Evolutionary conservation across 371 early-diverging fungal species (phyloP).

Genomic region (Mucor irregularis): DNA sequence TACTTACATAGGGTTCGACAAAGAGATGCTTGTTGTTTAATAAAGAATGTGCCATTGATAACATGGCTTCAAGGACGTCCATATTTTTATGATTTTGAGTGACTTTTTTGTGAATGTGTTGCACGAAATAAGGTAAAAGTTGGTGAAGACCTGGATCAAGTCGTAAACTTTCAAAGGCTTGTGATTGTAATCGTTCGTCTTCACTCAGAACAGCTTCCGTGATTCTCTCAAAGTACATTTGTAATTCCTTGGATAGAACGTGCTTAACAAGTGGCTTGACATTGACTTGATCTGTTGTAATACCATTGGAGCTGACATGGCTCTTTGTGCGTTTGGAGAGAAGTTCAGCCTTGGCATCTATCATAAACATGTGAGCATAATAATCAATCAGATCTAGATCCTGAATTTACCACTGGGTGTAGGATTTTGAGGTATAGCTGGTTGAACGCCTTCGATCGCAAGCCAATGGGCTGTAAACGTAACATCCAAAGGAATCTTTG

Average conservation of each 20-base stretch:
- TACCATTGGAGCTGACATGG: slow-evolving; percentile 37
- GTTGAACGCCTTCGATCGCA: slow-evolving; percentile 99
- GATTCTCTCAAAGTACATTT: slow-evolving; percentile 97
- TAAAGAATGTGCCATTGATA: slow-evolving; percentile 84
- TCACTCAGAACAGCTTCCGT: slow-evolving; percentile 83
- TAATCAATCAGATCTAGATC: neutral
- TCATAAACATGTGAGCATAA: neutral
- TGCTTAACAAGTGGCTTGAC: slow-evolving; percentile 89
- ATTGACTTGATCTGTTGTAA: slow-evolving; percentile 59
- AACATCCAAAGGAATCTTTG: slow-evolving; percentile 91
- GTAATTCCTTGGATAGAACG: slow-evolving; percentile 93
- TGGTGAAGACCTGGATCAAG: slow-evolving; percentile 97
- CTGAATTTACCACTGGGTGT: slow-evolving; percentile 66
- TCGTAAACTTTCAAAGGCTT: slow-evolving; percentile 87
- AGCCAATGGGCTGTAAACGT: slow-evolving; percentile 97
- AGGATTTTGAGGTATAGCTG: slow-evolving; percentile 98
- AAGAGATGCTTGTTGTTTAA: slow-evolving; percentile 91
- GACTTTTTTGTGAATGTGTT: slow-evolving; percentile 90
- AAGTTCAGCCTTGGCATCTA: slow-evolving; percentile 60
- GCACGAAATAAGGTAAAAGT: slow-evolving; percentile 97
- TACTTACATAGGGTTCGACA: slow-evolving; percentile 95
- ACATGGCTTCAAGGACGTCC: slow-evolving; percentile 68
- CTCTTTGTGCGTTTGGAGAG: slow-evolving; percentile 54
- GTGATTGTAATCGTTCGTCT: slow-evolving; percentile 67
- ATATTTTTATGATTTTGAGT: slow-evolving; percentile 80